phyloP scores from a whole-genome alignment of 192 early-diverging fungal species.

The Backusella macrospora region DNA sequence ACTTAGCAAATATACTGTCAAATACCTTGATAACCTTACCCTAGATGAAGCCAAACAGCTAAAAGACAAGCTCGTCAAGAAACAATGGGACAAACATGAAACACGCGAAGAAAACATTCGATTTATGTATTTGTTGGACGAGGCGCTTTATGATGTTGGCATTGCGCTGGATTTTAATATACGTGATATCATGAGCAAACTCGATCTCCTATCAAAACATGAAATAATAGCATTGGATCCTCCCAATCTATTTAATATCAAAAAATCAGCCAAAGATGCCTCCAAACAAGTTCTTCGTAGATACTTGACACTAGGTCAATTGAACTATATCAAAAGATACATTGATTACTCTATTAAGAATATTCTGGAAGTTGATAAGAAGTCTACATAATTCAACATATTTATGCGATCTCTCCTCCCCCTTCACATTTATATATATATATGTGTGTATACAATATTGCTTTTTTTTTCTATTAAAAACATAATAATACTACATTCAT shows the following conservation, averaged over 20 bases:
- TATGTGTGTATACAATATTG: neutral
- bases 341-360: neutral
- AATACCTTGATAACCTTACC: neutral
- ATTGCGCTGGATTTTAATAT: neutral
- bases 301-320: constrained; percentile 2
- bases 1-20: neutral
- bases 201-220: neutral
- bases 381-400: neutral
- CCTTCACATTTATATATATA: neutral
- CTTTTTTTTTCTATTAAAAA: neutral
- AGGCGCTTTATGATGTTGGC: neutral
- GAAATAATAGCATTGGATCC: neutral
- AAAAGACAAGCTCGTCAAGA: neutral
- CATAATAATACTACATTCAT: neutral
- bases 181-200: neutral
- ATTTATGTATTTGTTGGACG: neutral
- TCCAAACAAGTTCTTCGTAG: constrained; percentile 8
- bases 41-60: neutral
- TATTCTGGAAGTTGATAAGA: neutral
- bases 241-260: neutral
- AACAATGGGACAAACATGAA: neutral
- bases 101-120: neutral
- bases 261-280: neutral
- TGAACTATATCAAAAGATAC: neutral
- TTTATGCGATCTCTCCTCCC: neutral